Conservation (phyloP, 495 filamentous ascomycete species). For the Podospora appendiculata region DNA sequence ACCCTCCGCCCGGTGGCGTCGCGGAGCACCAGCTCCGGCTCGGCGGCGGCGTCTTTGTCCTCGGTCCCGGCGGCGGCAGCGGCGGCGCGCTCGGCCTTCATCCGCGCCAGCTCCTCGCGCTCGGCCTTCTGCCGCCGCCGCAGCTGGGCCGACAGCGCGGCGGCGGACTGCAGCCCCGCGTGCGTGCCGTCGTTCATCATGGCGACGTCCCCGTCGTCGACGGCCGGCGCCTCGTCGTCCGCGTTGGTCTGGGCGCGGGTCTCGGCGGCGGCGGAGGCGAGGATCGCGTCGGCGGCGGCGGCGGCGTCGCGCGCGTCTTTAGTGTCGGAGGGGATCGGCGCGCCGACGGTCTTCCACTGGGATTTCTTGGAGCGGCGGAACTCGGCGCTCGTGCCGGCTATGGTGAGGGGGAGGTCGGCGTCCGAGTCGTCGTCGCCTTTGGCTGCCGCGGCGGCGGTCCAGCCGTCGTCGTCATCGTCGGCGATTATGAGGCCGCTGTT, state of each 20-base stretch:
- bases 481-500: constrained; percentile 68
- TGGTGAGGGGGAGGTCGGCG: constrained; percentile 33
- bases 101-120: constrained; percentile 37
- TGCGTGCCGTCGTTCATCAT: constrained; percentile 80
- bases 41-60: constrained; percentile 27
- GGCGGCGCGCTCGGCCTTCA: constrained; percentile 21
- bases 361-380: constrained; percentile 74
- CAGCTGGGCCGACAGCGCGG: constrained; percentile 69
- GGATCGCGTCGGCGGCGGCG: constrained; percentile 38
- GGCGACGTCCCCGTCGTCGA: constrained; percentile 10
- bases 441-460: constrained; percentile 43
- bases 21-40: constrained; percentile 77
- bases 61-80: neutral
- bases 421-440: constrained; percentile 38
- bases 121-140: constrained; percentile 42
- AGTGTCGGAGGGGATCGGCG: constrained; percentile 48
- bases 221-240: constrained; percentile 54
- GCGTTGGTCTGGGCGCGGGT: constrained; percentile 47
- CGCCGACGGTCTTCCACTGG: constrained; percentile 66
- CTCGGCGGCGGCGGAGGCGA: constrained; percentile 30
- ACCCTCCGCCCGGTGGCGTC: constrained; percentile 89
- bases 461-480: constrained; percentile 77
- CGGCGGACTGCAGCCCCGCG: constrained; percentile 78
- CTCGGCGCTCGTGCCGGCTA: constrained; percentile 41
- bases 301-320: constrained; percentile 76